A percentile compares a stretch with the other conserved stretches of the same genome.
Conservation (phyloP, 2,329 filamentous ascomycete genomes). For the Phoma herbarum region DNA sequence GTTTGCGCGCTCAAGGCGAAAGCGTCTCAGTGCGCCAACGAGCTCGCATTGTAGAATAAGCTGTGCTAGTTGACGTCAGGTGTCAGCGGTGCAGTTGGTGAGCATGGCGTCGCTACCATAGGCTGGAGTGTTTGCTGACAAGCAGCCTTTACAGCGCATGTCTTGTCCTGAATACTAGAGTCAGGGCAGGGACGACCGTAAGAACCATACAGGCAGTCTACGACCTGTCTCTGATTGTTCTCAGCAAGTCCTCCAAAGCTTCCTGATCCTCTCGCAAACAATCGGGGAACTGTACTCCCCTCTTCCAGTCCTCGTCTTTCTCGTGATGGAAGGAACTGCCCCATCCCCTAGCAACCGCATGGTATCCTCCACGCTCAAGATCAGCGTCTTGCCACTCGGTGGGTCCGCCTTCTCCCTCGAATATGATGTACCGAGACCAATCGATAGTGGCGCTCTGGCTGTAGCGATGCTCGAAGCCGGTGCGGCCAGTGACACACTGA, state of each 20-base stretch:
- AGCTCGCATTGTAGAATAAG: background rate
- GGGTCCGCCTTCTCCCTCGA: background rate
- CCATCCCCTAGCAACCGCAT: background rate
- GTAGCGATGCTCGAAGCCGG: constrained; percentile 9
- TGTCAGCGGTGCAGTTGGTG: no score
- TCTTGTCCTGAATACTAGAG: background rate
- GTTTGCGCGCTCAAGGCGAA: background rate
- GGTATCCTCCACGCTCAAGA: background rate
- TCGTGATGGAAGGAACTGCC: background rate
- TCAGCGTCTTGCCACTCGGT: background rate
- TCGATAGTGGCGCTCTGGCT: background rate
- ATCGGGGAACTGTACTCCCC: constrained; percentile 3
- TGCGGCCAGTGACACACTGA: background rate
- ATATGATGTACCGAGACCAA: constrained; percentile 7
- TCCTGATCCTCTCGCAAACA: constrained; percentile 14
- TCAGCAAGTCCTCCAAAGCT: background rate
- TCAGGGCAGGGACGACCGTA: background rate
- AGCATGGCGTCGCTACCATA: background rate
- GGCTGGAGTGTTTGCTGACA: background rate
- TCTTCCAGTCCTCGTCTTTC: constrained; percentile 3
- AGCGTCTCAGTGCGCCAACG: background rate
- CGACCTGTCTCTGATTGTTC: background rate
- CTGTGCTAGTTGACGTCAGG: no score
- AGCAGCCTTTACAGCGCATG: background rate
- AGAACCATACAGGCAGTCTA: background rate